These are phyloP conservation scores for Trichoderma sp. DNA, from an alignment of 2,329 filamentous ascomycete species.

Conservation along the genomic window DNA sequence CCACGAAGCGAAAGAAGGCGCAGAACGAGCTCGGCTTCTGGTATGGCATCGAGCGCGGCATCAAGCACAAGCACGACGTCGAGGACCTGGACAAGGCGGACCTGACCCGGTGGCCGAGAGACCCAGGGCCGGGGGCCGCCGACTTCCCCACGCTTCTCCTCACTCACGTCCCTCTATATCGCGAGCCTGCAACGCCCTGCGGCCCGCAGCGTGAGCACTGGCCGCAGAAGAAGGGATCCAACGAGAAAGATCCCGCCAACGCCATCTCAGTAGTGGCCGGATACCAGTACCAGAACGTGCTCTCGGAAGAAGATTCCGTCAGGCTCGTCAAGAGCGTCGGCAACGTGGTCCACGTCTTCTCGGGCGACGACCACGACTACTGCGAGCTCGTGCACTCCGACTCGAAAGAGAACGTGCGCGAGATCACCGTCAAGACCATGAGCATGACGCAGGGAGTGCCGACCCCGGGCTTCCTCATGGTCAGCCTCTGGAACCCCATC, in stretches of 20 bases:
- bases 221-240: conserved; percentile 67
- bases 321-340: conserved; percentile 77
- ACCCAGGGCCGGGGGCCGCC: conserved; percentile 49
- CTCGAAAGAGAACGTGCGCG: conserved; percentile 65
- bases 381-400: conserved; percentile 83
- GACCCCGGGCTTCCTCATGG: conserved; percentile 81
- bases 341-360: conserved; percentile 84
- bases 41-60: conserved; percentile 60
- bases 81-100: conserved; percentile 58
- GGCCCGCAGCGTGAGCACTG: conserved; percentile 83
- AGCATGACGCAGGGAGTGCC: conserved; percentile 96
- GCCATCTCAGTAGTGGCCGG: conserved; percentile 76
- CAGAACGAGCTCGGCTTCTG: conserved; percentile 68
- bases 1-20: conserved; percentile 67
- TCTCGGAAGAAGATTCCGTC: conserved; percentile 74
- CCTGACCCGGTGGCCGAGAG: conserved; percentile 36
- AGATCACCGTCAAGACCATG: conserved; percentile 94
- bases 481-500: conserved; percentile 91
- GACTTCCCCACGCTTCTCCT: conserved; percentile 87
- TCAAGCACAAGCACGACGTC: conserved; percentile 60
- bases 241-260: conserved; percentile 71
- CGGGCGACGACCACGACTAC: conserved; percentile 97
- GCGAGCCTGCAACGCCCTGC: conserved; percentile 80
- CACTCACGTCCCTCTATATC: conserved; percentile 87
- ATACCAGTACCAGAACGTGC: conserved; percentile 96